These are phyloP conservation scores for Alternaria sp. DNA, from an alignment of 2,329 filamentous ascomycete genomes.

Conservation along the genomic window DNA sequence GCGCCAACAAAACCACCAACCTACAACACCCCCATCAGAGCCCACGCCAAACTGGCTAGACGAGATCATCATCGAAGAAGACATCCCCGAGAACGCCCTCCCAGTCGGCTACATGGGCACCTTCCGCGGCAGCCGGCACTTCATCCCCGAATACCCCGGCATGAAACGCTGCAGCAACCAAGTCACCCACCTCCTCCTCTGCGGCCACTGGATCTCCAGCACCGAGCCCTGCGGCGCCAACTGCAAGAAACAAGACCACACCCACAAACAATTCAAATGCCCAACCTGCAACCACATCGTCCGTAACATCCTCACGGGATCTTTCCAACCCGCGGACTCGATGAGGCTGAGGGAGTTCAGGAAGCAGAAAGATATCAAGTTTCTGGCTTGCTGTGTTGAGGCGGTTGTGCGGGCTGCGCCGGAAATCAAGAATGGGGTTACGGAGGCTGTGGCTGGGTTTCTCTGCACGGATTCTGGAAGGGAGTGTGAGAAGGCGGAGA, in stretches of 20 bases:
- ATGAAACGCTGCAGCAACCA: not conserved
- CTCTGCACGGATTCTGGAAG: too few species aligned
- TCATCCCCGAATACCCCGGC: not conserved
- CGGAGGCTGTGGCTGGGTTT: not conserved
- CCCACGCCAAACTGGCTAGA: not conserved
- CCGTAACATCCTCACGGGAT: not conserved
- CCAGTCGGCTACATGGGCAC: slow-evolving; percentile 23
- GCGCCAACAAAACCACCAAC: not conserved
- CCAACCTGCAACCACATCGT: slow-evolving; percentile 9
- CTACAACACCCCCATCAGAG: not conserved
- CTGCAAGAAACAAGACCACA: slow-evolving; percentile 5
- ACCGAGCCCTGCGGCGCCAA: slow-evolving; percentile 15
- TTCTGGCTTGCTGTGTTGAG: not conserved
- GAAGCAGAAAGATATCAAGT: not conserved
- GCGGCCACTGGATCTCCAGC: slow-evolving; percentile 19
- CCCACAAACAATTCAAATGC: slow-evolving; percentile 12
- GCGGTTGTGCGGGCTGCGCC: not conserved
- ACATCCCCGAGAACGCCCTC: not conserved
- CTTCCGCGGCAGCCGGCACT: slow-evolving; percentile 7
- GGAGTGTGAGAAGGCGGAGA: not conserved
- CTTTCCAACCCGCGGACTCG: not conserved
- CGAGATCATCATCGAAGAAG: not conserved
- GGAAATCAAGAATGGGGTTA: not conserved
- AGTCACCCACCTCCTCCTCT: slow-evolving; percentile 14
- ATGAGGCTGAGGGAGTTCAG: not conserved